Conservation (phyloP, 1,284 basidiomycete species). For the Moniliophthora roreri region DNA sequence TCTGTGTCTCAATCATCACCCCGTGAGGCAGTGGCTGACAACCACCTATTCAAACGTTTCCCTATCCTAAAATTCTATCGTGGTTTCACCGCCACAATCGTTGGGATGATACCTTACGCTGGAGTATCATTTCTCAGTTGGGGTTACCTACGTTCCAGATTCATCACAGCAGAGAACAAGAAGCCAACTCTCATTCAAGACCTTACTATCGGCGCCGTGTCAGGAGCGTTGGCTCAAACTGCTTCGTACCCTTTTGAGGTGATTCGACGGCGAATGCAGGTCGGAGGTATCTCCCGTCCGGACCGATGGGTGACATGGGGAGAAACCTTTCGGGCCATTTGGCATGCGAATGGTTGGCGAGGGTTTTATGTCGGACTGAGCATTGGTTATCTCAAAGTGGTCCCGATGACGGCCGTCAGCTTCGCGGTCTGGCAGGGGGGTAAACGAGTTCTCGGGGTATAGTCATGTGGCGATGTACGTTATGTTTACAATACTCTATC, state of each 20-base stretch:
- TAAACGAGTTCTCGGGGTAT: conserved; percentile 59
- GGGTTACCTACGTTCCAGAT: conserved; percentile 75
- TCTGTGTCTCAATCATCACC: conserved; percentile 23
- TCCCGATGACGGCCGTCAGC: conserved; percentile 92
- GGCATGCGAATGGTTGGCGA: conserved; percentile 69
- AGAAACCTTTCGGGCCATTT: conserved; percentile 76
- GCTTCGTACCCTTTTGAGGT: conserved; percentile 97
- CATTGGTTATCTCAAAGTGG: conserved; percentile 95
- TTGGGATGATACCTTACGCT: conserved; percentile 95
- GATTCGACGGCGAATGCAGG: conserved; percentile 92
- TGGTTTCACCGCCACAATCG: conserved; percentile 89
- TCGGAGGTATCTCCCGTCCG: conserved; percentile 82
- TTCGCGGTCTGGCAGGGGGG: conserved; percentile 77
- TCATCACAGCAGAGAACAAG: conserved; percentile 49
- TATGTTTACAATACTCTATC: conserved; percentile 15
- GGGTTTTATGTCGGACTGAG: conserved; percentile 94
- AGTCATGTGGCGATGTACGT: conserved; percentile 23
- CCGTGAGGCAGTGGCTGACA: conserved; percentile 12
- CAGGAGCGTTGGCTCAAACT: conserved; percentile 89
- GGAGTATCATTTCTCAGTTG: conserved; percentile 95
- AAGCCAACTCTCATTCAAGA: conserved; percentile 52
- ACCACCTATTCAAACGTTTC: conserved; percentile 51
- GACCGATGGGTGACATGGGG: conserved; percentile 79
- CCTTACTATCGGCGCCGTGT: conserved; percentile 85
- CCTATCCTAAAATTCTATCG: conserved; percentile 91